A percentile compares a stretch with the other conserved stretches of the same genome.
Conservation (phyloP, 768 basidiomycete genomes). For the Pleurotus cornucopiae region DNA sequence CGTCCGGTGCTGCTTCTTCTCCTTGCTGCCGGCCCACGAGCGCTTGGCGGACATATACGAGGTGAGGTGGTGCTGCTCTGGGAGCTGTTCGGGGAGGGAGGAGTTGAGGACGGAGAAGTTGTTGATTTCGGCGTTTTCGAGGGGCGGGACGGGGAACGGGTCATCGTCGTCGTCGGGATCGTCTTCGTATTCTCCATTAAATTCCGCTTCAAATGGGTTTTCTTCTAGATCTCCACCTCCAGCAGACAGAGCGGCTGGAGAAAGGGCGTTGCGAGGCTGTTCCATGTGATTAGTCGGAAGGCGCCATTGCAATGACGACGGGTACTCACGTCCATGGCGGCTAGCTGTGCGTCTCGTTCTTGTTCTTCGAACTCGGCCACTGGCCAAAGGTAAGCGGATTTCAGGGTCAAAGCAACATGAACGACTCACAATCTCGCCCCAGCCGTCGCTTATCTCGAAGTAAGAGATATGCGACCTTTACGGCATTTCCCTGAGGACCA, state of each 20-base stretch:
- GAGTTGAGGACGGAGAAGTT: conserved; percentile 89
- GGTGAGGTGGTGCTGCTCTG: conserved; percentile 63
- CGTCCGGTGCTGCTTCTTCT: conserved; percentile 73
- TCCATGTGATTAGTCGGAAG: background rate
- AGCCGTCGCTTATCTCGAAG: conserved; percentile 83
- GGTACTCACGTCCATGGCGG: conserved; percentile 70
- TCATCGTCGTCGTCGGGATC: conserved; percentile 40
- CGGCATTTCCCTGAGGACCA: conserved; percentile 82
- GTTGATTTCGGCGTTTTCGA: conserved; percentile 37
- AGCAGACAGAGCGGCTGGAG: conserved; percentile 65
- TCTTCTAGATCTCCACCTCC: conserved; percentile 58
- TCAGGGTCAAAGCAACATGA: background rate
- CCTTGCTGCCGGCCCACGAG: conserved; percentile 32
- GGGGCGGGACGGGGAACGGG: conserved; percentile 26
- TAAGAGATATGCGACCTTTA: conserved; percentile 96
- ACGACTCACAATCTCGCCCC: conserved; percentile 74
- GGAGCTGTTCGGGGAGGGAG: conserved; percentile 64
- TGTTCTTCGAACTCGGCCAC: conserved; percentile 80
- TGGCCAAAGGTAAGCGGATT: conserved; percentile 19
- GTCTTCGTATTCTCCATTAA: conserved; percentile 58
- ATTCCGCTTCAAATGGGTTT: conserved; percentile 80
- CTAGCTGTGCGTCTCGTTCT: conserved; percentile 77
- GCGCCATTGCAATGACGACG: background rate
- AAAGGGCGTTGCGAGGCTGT: conserved; percentile 68
- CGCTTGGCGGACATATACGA: conserved; percentile 60